Evolutionary conservation across 2,329 filamentous ascomycete species (phyloP).

Genomic region (Pseudogymnoascus sp.): DNA sequence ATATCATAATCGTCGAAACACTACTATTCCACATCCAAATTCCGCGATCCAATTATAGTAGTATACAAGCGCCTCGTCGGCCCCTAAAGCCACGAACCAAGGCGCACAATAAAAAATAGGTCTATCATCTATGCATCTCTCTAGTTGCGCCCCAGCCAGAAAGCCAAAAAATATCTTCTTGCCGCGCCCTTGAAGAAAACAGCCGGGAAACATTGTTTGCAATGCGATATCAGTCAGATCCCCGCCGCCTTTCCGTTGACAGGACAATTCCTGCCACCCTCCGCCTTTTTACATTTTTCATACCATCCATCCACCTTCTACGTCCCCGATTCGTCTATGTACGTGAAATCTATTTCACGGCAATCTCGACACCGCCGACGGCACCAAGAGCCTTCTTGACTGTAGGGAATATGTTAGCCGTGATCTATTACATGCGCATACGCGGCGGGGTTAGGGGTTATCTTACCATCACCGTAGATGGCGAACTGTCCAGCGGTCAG

Average conservation of each 20-base stretch:
- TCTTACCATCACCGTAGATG: slow-evolving; percentile 61
- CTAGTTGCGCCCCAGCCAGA: slow-evolving; percentile 1
- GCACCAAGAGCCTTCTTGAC: slow-evolving; percentile 63
- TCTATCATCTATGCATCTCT: slow-evolving; percentile 6
- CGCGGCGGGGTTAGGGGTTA: background rate
- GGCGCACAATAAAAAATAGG: background rate
- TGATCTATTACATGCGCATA: background rate
- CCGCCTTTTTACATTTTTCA: background rate
- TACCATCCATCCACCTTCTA: background rate
- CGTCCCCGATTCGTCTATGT: background rate
- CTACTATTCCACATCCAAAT: slow-evolving; percentile 4
- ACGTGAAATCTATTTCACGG: slow-evolving; percentile 26
- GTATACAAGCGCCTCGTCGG: slow-evolving; percentile 1
- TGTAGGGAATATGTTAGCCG: slow-evolving; percentile 16
- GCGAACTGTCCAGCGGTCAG: slow-evolving; percentile 76
- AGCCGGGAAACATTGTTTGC: background rate
- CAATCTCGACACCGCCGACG: slow-evolving; percentile 67
- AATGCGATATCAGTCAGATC: background rate
- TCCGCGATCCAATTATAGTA: slow-evolving; percentile 6
- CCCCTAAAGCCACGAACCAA: background rate
- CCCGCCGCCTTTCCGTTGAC: background rate
- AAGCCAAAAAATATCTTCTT: background rate
- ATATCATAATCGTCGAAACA: background rate
- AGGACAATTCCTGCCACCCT: background rate
- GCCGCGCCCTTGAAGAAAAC: background rate